These are phyloP conservation scores for Salix caprea DNA, from an alignment of 345 rosid genomes.

Conservation along the genomic window DNA sequence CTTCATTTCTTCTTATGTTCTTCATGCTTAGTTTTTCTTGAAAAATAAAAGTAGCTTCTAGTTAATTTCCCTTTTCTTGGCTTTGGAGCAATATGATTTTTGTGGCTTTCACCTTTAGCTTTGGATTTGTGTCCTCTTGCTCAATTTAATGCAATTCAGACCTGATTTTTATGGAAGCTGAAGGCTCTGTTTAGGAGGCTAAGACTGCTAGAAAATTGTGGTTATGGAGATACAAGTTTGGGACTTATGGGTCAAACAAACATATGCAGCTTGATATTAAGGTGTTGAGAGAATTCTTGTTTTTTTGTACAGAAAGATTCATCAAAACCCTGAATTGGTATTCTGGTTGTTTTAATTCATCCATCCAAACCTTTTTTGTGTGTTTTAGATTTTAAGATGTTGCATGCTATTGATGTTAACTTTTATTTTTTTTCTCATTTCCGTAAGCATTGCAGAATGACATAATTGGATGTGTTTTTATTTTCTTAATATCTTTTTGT, in stretches of 20 bases:
- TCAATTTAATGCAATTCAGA: background rate
- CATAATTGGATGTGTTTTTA: background rate
- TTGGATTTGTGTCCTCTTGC: background rate
- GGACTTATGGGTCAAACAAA: background rate
- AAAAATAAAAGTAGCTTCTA: background rate
- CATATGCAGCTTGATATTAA: no score
- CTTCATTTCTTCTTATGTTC: background rate
- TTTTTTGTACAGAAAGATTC: background rate
- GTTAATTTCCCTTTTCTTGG: background rate
- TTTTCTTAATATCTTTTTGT: background rate
- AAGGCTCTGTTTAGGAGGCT: background rate
- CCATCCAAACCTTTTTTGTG: background rate
- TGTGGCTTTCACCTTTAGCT: background rate
- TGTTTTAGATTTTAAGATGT: background rate
- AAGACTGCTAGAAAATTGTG: background rate
- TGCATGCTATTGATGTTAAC: background rate
- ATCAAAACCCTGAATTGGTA: background rate
- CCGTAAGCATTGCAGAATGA: background rate
- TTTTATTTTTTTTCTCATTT: background rate
- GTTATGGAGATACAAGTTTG: background rate
- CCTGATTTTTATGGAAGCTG: constrained; percentile 7
- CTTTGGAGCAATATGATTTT: background rate
- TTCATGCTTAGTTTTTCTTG: background rate
- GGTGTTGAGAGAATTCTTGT: background rate
- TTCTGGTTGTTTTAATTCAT: background rate